A percentile compares a stretch with the other conserved stretches of the same genome.
These are phyloP conservation scores for Helicocarpus griseus DNA, from an alignment of 2,329 filamentous ascomycete species.

Conservation along the genomic window DNA sequence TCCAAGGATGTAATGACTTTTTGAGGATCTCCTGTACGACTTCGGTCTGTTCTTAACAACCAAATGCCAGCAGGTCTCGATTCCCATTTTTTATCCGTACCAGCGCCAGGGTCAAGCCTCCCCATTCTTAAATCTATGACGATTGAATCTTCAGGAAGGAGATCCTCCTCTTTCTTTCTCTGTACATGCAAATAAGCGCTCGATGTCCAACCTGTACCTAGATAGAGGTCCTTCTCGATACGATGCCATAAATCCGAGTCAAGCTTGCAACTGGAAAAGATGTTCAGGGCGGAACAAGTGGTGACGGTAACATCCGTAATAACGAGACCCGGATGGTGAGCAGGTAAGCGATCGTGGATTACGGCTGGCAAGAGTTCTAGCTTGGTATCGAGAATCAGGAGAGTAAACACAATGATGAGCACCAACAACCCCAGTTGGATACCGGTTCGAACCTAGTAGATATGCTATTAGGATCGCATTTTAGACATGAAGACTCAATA, in stretches of 20 bases:
- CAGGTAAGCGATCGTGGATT: conserved; percentile 78
- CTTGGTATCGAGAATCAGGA: conserved; percentile 77
- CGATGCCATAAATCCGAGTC: conserved; percentile 67
- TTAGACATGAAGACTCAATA: conserved; percentile 1
- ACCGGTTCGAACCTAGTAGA: conserved; percentile 52
- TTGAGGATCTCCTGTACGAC: conserved; percentile 64
- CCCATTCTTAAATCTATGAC: conserved; percentile 71
- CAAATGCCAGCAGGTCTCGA: conserved; percentile 66
- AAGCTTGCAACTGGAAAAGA: conserved; percentile 66
- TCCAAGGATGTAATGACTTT: conserved; percentile 71
- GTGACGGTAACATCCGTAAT: conserved; percentile 76
- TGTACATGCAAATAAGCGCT: conserved; percentile 74
- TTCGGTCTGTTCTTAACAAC: conserved; percentile 65
- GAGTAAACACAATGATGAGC: conserved; percentile 56
- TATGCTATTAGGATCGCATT: conserved; percentile 7
- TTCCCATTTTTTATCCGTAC: conserved; percentile 61
- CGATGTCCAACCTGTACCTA: conserved; percentile 62
- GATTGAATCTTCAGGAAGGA: conserved; percentile 63
- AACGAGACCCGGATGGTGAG: conserved; percentile 73
- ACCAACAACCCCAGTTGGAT: conserved; percentile 63
- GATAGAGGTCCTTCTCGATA: conserved; percentile 80
- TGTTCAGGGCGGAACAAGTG: conserved; percentile 64
- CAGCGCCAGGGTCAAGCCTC: conserved; percentile 55
- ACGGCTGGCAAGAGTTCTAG: conserved; percentile 77
- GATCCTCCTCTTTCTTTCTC: conserved; percentile 76